A percentile compares a stretch with the other conserved stretches of the same genome.
These are phyloP conservation scores for Penicillium sclerotigenum DNA, from an alignment of 2,329 filamentous ascomycete genomes.

Conservation along the genomic window DNA sequence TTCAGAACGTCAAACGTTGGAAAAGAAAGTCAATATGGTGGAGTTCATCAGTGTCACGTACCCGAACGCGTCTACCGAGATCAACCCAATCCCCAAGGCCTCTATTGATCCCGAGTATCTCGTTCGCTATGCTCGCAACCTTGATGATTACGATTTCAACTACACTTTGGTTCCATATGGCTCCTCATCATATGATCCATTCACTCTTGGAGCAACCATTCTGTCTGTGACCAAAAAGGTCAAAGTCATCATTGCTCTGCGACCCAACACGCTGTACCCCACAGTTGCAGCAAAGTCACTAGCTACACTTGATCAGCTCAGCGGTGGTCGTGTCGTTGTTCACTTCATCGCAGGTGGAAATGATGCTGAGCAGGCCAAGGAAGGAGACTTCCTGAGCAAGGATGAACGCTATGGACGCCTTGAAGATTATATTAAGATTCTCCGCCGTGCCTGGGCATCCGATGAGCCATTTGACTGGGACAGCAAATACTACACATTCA, in stretches of 20 bases:
- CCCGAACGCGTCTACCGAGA: conserved; percentile 56
- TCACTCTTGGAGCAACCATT: conserved; percentile 59
- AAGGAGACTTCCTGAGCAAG: conserved; percentile 60
- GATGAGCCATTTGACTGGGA: conserved; percentile 60
- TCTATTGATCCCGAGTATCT: conserved; percentile 44
- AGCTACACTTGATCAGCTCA: conserved; percentile 60
- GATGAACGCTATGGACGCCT: conserved; percentile 57
- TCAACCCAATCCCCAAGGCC: conserved; percentile 53
- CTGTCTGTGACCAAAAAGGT: conserved; percentile 56
- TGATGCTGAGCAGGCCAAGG: conserved; percentile 58
- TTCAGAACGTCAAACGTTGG: neutral
- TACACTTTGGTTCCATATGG: conserved; percentile 61
- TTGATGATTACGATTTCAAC: conserved; percentile 57
- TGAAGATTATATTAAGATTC: conserved; percentile 62
- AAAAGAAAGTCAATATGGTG: conserved; percentile 21
- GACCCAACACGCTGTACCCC: conserved; percentile 61
- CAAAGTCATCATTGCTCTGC: conserved; percentile 60
- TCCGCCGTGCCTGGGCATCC: conserved; percentile 58
- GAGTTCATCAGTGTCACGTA: conserved; percentile 61
- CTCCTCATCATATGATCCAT: conserved; percentile 56
- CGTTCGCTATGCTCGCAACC: conserved; percentile 17
- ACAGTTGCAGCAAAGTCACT: conserved; percentile 62
- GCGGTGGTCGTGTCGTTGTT: conserved; percentile 56
- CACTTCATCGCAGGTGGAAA: conserved; percentile 63
- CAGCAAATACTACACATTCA: conserved; percentile 59